Evolutionary conservation across 2,329 filamentous ascomycete species (phyloP), one percentile per base, ranked within the genome.

Genomic region (Grosmannia serpens): DNA sequence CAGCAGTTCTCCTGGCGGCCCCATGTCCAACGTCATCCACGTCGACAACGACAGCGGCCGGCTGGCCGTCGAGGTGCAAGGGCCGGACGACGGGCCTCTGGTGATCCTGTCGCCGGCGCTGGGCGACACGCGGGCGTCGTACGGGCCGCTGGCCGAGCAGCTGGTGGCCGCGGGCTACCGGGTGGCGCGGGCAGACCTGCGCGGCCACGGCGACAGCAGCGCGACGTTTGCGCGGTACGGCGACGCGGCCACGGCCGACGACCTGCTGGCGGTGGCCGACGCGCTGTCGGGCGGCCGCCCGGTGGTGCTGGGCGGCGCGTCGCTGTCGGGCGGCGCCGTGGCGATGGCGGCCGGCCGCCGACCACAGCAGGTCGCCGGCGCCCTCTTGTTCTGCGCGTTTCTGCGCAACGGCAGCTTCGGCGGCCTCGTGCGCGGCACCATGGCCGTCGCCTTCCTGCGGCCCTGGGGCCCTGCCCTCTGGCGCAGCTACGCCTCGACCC

Each of bases 41-140:
- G 1, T n/a, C n/a, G 51, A 55, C 13, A 53, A 27, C 35, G 55
- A 60, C 35, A 52, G 52, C 15, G 58, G 60, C 58, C 38, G 49
- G 56, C 56, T 65, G 10, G 64, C 64, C 53, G 64, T 65, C 27
- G 64, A 65, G 51, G 24, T 62, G 15, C 57, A 60, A n/a, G 64
- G 64, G 27, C 41, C 33, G 13, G 38, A 33, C 4, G 52, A 57
- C 38, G 56, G 56, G 1, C 62, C 63, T 0, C 62, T 65, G 11
- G 58, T 65, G 20, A 51, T 65, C 52, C 61, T 59, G 58, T 62
- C 64, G 22, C 62, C 62, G 17, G 62, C 56, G 27, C 54, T 65
- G 26, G 63, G 64, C 53, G 64, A 64, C 55, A 56, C 41, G 8
- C 64, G 64, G 41, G 60, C 59, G 31, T 56, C 63, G 17, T 65